Base-by-base conservation (phyloP, 164 flowering plant genomes). In the Tetracentron sinense region DNA sequence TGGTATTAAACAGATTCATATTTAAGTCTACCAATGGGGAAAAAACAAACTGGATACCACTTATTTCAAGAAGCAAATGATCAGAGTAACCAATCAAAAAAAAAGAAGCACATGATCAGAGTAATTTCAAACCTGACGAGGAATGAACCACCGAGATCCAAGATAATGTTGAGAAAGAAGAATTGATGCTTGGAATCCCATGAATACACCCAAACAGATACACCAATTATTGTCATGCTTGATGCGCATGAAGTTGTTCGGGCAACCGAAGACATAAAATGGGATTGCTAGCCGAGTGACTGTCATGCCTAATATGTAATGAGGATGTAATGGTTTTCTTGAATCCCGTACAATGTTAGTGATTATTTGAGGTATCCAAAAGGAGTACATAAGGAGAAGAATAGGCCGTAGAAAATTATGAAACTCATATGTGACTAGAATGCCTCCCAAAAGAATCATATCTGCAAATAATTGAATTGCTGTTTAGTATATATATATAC, bases 391-490 rank as follows among this genome's bases (percentile, higher is more conserved):
- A 26, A 88, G 76, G 50, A 91, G 82, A 71, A 94, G 92, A 73
- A 94, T 82, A 11, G 84, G 84, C 68, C 83, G 81, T 69, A 94
- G 65, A 63, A 53, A 88, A 59, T 77, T 85, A 65, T 91, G 99
- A 59, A 94, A 84, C 81, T 91, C 89, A 56, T 91, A 94, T 97
- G 91, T 91, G 65, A 91, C 46, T 63, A 94, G 53, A 75, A 94
- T 91, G 74, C 99, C 99, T 62, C 99, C 97, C 74, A 94, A 75
- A 64, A 94, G 99, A 72, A 94, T 86, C 58, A 96, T 97, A 78
- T 94, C 99, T 94, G 93, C 83, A 74, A 64, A 79, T 14, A 60
- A 26, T 23, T 35, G 21, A 31, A 42, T 46, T 20, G 33, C 11
- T n/a, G 42, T 55, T 14, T 62, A 21, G 26, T 25, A 44, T 42